A percentile compares a stretch with the other conserved stretches of the same genome.
phyloP scores from a whole-genome alignment of 129 eudicot genomes.

The Escallonia rubra region DNA sequence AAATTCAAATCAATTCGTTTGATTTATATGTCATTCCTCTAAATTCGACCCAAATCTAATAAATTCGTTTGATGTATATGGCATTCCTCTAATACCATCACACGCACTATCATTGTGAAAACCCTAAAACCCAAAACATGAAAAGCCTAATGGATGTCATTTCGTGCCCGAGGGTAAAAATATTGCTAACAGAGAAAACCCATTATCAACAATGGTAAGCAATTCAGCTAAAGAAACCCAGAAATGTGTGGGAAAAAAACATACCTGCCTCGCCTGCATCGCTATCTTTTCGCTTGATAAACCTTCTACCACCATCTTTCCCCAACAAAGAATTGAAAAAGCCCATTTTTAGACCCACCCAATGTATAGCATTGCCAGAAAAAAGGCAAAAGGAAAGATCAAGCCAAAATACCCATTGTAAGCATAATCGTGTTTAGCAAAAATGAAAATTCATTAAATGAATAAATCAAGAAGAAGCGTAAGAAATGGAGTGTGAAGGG shows the following conservation, averaged over 20 bases:
- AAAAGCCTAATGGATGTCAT: too few species aligned
- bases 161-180: too few species aligned
- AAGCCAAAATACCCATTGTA: neutral
- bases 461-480: neutral
- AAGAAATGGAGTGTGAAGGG: too few species aligned
- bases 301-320: constrained; percentile 36
- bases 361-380: constrained; percentile 28
- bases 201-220: constrained; percentile 17
- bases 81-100: too few species aligned
- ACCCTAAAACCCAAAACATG: too few species aligned
- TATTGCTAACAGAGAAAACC: neutral
- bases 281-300: constrained; percentile 65
- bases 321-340: constrained; percentile 20
- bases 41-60: too few species aligned
- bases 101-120: too few species aligned
- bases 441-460: neutral
- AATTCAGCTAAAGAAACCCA: constrained; percentile 6
- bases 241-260: neutral
- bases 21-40: too few species aligned
- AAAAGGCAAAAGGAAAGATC: constrained; percentile 6
- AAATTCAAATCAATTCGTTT: too few species aligned
- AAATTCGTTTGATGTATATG: too few species aligned
- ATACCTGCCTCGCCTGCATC: constrained; percentile 84
- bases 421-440: neutral
- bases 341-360: constrained; percentile 35